Evolutionary conservation across 805 yeast genomes (phyloP).

Genomic region (Saturnispora sanitii): DNA sequence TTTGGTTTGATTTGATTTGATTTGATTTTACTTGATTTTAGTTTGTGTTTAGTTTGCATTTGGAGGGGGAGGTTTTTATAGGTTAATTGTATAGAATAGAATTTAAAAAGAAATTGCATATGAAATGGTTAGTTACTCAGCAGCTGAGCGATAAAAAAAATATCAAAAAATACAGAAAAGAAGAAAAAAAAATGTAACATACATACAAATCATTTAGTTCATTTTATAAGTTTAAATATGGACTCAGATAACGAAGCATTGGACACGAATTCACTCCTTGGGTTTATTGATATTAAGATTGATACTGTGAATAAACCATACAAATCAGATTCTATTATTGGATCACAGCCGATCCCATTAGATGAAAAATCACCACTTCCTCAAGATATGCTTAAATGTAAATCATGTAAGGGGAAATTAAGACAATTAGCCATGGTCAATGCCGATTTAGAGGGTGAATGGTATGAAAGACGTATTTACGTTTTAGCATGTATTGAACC

Average conservation of each 20-base stretch:
- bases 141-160: not conserved
- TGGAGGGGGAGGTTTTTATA: not conserved
- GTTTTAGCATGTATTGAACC: constrained; percentile 63
- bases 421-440: constrained; percentile 68
- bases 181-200: not conserved
- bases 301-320: constrained; percentile 37
- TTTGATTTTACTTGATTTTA: too few relatives aligned
- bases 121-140: too few relatives aligned
- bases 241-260: constrained; percentile 14
- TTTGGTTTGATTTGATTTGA: too few relatives aligned
- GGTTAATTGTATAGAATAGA: not conserved
- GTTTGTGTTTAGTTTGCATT: too few relatives aligned
- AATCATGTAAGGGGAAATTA: constrained; percentile 52
- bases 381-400: constrained; percentile 47
- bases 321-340: constrained; percentile 66
- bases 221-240: not conserved
- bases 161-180: not conserved
- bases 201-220: not conserved
- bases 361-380: constrained; percentile 50
- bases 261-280: constrained; percentile 39
- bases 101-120: not conserved
- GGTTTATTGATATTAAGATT: constrained; percentile 55
- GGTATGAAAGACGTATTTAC: constrained; percentile 75
- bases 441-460: constrained; percentile 62
- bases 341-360: constrained; percentile 72